phyloP scores from a whole-genome alignment of 257 asterid species.

The Lantana camara region DNA sequence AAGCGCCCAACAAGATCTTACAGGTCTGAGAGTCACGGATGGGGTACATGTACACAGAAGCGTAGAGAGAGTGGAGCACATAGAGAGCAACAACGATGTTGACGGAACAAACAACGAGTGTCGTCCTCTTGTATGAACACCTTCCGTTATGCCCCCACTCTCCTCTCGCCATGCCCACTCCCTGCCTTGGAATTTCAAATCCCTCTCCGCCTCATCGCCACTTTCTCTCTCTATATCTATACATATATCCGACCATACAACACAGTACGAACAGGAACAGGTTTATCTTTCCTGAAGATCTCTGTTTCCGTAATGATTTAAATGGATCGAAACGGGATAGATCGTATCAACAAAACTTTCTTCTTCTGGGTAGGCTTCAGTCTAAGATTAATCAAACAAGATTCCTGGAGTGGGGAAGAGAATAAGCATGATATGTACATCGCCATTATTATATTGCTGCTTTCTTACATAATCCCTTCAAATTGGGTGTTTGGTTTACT shows the following conservation, averaged over 20 bases:
- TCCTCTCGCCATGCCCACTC: conserved; percentile 71
- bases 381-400: background rate
- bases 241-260: background rate
- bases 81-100: conserved; percentile 76
- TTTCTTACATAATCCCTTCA: background rate
- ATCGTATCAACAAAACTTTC: conserved; percentile 21
- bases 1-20: conserved; percentile 32
- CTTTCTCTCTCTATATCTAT: conserved; percentile 28
- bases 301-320: conserved; percentile 6
- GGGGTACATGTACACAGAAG: conserved; percentile 69
- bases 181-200: conserved; percentile 37
- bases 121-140: conserved; percentile 80
- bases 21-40: conserved; percentile 47
- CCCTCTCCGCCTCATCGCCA: conserved; percentile 52
- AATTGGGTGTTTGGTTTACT: background rate
- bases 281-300: background rate
- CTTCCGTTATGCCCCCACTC: conserved; percentile 65
- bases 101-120: conserved; percentile 63
- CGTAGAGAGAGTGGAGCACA: conserved; percentile 76
- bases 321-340: conserved; percentile 31
- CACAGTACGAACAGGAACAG: background rate
- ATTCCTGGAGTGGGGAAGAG: background rate
- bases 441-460: background rate
- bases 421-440: background rate
- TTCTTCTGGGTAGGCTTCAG: background rate